phyloP scores from a whole-genome alignment of 2,329 filamentous ascomycete genomes.

The Gnomoniopsis sp. region DNA sequence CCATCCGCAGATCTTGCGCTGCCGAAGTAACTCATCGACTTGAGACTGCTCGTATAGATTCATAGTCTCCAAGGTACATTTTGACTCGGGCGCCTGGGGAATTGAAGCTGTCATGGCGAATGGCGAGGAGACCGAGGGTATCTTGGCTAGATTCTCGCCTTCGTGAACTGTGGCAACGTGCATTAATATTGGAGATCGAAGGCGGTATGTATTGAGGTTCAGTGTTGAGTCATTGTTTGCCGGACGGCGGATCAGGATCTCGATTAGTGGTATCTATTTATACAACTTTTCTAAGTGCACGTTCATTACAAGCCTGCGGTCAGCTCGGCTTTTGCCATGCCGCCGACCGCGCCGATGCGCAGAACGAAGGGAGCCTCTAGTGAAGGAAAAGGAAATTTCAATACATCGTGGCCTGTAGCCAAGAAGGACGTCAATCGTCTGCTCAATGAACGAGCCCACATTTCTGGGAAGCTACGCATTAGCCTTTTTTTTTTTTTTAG shows the following conservation, averaged over 20 bases:
- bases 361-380: too few species aligned
- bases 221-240: background rate
- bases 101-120: background rate
- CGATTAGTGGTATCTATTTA: background rate
- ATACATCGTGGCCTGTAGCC: too few species aligned
- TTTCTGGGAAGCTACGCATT: too few species aligned
- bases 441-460: too few species aligned
- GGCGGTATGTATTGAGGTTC: background rate
- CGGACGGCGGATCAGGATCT: background rate
- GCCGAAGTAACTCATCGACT: slow-evolving; percentile 17
- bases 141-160: background rate
- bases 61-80: slow-evolving; percentile 13
- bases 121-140: background rate
- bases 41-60: slow-evolving; percentile 14
- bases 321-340: background rate
- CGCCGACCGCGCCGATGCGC: too few species aligned
- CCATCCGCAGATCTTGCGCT: slow-evolving; percentile 18
- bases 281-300: too few species aligned
- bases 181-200: background rate
- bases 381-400: too few species aligned
- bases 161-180: too few species aligned
- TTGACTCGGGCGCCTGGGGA: background rate
- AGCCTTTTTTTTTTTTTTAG: too few species aligned
- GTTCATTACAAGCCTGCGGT: background rate
- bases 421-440: too few species aligned